Evolutionary conservation across 768 basidiomycete genomes (phyloP), one percentile per base, ranked within the genome.

Genomic region (Rhizopogon vesiculosus): DNA sequence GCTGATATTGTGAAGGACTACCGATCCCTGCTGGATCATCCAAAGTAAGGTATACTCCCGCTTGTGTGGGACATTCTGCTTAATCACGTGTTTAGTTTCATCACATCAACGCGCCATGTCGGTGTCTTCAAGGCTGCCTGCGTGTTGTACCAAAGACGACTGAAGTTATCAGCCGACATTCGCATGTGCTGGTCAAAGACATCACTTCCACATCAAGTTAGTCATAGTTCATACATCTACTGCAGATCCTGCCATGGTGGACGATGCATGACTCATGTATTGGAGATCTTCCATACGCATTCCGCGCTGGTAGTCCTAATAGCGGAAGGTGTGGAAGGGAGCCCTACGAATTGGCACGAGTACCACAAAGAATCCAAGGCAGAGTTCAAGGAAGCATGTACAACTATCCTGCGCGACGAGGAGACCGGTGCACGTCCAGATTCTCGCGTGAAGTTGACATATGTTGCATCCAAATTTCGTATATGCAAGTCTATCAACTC

Each of bases 401-500:
- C 58, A 25, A 29, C 52, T 1, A 56, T 68, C 40, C 51, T 67
- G 8, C 61, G 64, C 52, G 70, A 70, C 29, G 74, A 80, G 69
- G 63, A 63, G 57, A 61, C 39, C 16, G 83, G 82, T 12, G 61
- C 50, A 35, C 58, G 63, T 5, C 61, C 74, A 63, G 51, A 73
- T 69, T 45, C 61, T 56, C 55, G 59, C 42, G 58, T 70, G 63
- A 61, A 76, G 46, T 74, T 85, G 29, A 70, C 71, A 5, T 64
- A 79, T 43, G 69, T 78, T 19, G 82, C 87, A 9, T 65, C 73
- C 52, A 72, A 69, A 19, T 88, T 80, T 59, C 61, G 59, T 8
- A 68, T 68, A 38, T 84, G 82, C 63, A 76, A 70, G 42, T 80
- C 86, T 2, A 53, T 78, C 15, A 77, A 78, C 57, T 42, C 59